Evolutionary conservation across 2,329 filamentous ascomycete genomes (phyloP).

Genomic region (Fusarium miscanthi): DNA sequence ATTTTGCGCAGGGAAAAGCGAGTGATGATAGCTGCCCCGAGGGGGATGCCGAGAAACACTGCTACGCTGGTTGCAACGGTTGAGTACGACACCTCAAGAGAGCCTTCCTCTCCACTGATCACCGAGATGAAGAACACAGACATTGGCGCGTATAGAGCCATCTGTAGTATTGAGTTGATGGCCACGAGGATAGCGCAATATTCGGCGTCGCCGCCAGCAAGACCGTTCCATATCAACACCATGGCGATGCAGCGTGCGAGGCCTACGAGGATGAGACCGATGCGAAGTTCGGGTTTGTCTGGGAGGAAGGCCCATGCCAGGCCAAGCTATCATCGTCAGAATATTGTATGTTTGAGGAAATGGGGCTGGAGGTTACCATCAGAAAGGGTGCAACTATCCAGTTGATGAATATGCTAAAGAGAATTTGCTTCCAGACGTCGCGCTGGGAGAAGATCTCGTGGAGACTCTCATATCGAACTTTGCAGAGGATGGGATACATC

Average conservation of each 20-base stretch:
- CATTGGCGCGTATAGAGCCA: constrained; percentile 77
- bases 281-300: constrained; percentile 66
- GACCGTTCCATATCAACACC: constrained; percentile 74
- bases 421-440: constrained; percentile 81
- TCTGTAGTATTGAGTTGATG: constrained; percentile 79
- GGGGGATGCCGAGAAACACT: constrained; percentile 86
- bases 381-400: constrained; percentile 86
- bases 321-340: constrained; percentile 59
- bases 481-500: constrained; percentile 95
- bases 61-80: constrained; percentile 83
- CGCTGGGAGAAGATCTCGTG: constrained; percentile 72
- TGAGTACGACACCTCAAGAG: constrained; percentile 64
- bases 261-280: constrained; percentile 83
- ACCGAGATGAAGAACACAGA: constrained; percentile 77
- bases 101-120: constrained; percentile 63
- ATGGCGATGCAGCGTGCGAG: constrained; percentile 73
- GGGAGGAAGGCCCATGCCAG: constrained; percentile 77
- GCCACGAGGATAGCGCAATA: constrained; percentile 87
- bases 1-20: constrained; percentile 69
- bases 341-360: neutral
- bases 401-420: constrained; percentile 80
- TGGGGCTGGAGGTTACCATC: constrained; percentile 68
- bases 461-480: constrained; percentile 81
- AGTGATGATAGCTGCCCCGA: constrained; percentile 82
- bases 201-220: constrained; percentile 79